Base-by-base conservation (phyloP, 148 eudicot species). In the Fallopia convolvulus region DNA sequence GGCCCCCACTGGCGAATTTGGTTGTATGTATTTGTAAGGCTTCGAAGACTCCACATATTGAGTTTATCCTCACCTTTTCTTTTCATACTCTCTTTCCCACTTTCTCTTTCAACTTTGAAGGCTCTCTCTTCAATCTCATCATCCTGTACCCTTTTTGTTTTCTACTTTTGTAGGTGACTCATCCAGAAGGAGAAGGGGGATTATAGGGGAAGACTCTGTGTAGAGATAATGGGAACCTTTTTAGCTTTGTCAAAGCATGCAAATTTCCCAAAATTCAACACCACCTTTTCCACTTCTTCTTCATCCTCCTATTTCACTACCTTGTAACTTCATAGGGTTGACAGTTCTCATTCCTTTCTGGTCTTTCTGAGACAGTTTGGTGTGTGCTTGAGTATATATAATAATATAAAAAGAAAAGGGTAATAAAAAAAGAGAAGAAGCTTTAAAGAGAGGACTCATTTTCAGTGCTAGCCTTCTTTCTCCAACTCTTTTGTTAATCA, bases 41-140 rank as follows among this genome's bases (percentile, higher is more conserved):
- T 91, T 93, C 85, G 74, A 91, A 76, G 61, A 88, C 84, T 91
- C 98, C 96, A 93, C 98, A 91, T 87, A 83, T 55, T 79, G 73
- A 68, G 72, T 68, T 68, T 68, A 68, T 68, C 72, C 46, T 68
- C 72, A 68, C 72, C 72, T 68, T 65, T 65, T 65, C 40, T 32
- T 30, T 65, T 30, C 70, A 65, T 30, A 30, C 17, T 32, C 70
- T 13, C 70, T 26, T 26, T 26, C 30, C 30, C 30, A 10, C 66
- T 63, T 14, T 65, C 40, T 65, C 5, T 63, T 26, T 65, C 70
- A 58, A 58, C 12, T 58, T 58, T 58, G 30, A 8, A 58, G 65
- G 30, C 8, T 12, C 15, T 20, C 70, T 11, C 42, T 68, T 39
- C 72, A 68, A 33, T 68, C 39, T 68, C 72, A 33, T 68, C 72